Percentiles rank a stretch among this genome's conserved stretches.
phyloP scores from a whole-genome alignment of 192 early-diverging fungal genomes.

The Entophlyctis luteolus region DNA sequence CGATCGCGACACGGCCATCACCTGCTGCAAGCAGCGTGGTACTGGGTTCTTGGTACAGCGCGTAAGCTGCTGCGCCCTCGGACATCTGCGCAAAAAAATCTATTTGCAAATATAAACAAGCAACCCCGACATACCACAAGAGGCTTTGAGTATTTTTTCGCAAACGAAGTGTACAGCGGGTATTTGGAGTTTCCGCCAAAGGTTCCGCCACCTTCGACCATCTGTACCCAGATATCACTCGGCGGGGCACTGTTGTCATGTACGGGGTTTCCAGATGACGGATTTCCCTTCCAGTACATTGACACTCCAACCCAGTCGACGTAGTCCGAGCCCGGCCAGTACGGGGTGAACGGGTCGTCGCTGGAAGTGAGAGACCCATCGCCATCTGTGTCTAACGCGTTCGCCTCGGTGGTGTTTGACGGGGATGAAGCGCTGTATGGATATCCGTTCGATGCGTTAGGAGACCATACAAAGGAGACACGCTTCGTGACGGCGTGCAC shows the following conservation, averaged over 20 bases:
- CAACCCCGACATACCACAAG: slow-evolving; percentile 8
- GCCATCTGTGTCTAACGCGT: slow-evolving; percentile 29
- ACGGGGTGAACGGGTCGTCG: slow-evolving; percentile 49
- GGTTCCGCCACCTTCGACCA: slow-evolving; percentile 1
- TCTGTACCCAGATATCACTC: slow-evolving; percentile 1
- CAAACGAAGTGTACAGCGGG: slow-evolving; percentile 20
- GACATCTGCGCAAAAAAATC: slow-evolving; percentile 6
- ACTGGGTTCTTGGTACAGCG: background rate
- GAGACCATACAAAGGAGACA: slow-evolving; percentile 43
- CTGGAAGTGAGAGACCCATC: slow-evolving; percentile 21
- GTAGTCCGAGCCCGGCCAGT: slow-evolving; percentile 44
- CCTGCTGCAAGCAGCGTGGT: background rate
- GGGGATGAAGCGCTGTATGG: background rate
- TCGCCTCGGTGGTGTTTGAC: background rate
- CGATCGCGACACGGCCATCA: slow-evolving; percentile 1
- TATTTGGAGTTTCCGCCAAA: background rate
- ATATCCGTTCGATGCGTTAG: slow-evolving; percentile 32
- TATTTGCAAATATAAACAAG: no score
- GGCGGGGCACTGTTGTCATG: slow-evolving; percentile 16
- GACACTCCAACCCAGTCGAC: slow-evolving; percentile 49
- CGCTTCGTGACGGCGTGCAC: slow-evolving; percentile 1
- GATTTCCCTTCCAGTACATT: slow-evolving; percentile 20
- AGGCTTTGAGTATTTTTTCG: slow-evolving; percentile 2
- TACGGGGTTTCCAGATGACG: background rate
- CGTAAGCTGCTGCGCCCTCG: slow-evolving; percentile 24